A percentile compares a stretch with the other conserved stretches of the same genome.
Evolutionary conservation across 331 rosid genomes (phyloP).

Genomic region (Quercus lobata): DNA sequence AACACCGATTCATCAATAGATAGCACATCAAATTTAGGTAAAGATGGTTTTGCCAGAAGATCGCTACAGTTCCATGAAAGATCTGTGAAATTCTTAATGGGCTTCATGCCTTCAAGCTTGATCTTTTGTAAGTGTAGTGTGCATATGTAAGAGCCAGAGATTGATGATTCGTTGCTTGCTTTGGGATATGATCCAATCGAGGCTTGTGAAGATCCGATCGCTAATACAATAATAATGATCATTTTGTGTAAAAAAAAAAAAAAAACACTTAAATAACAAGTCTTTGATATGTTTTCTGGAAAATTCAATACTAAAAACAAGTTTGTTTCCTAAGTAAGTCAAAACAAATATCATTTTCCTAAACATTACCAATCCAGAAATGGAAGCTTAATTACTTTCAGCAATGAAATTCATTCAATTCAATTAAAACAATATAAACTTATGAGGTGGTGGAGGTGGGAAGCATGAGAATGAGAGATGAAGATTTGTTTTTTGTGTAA

Average conservation of each 20-base stretch:
- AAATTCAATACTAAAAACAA: neutral
- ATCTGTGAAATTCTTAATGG: slow-evolving; percentile 70
- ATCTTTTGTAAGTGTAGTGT: slow-evolving; percentile 66
- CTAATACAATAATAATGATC: too few species aligned
- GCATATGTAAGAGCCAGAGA: slow-evolving; percentile 67
- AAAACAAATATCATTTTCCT: neutral
- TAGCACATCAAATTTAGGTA: too few species aligned
- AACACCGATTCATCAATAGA: too few species aligned
- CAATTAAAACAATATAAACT: too few species aligned
- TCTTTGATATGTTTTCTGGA: neutral
- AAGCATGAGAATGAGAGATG: too few species aligned
- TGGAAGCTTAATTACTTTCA: too few species aligned
- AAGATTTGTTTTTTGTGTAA: too few species aligned
- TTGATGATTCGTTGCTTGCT: slow-evolving; percentile 87
- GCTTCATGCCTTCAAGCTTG: slow-evolving; percentile 85
- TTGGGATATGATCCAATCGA: slow-evolving; percentile 79
- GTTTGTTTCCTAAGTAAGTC: slow-evolving; percentile 1
- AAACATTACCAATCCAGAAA: too few species aligned
- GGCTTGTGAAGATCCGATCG: slow-evolving; percentile 78
- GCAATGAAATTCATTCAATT: too few species aligned
- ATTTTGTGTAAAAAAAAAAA: neutral
- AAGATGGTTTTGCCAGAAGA: slow-evolving; percentile 13
- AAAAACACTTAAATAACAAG: neutral
- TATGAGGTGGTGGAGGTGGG: too few species aligned
- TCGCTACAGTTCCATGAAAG: slow-evolving; percentile 67